Evolutionary conservation across 768 basidiomycete genomes (phyloP), one percentile per base, ranked within the genome.

Genomic region (Suillus bovinus): DNA sequence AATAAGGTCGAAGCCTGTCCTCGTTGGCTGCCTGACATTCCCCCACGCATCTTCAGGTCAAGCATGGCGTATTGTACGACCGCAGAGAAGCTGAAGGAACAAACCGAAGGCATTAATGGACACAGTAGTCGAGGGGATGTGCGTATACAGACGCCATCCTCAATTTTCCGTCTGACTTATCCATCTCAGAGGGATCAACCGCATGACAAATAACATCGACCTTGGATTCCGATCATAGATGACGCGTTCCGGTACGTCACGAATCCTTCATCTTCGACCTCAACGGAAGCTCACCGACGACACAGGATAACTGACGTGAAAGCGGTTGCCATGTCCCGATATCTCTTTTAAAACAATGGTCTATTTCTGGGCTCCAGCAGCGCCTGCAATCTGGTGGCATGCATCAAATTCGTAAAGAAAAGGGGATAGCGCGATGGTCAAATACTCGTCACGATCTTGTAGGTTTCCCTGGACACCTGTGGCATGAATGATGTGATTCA

Each of bases 351-450:
- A 56, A 80, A 92, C 60, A 96, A 99, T 66, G 97, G 97, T 0
- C 79, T 99, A 31, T 99, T 96, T 77, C 80, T 99, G 33, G 97
- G 97, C 16, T 98, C 96, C 0, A 96, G 94, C 63, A 96, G 93
- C 69, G 96, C 97, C 0, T 96, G 94, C 72, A 99, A 99, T 71
- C 81, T 99, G 42, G 85, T 97, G n/a, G 92, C 96, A 2, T 94
- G 92, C 67, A 83, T 97, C 52, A 89, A 90, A 68, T 79, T 96
- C 17, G 87, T 84, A 3, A 87, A 86, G 67, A 84, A 84, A 70
- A 81, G 86, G 80, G 83, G 84, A 14, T 90, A 87, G 87, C 78
- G 78, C 31, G 81, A 82, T 6, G 88, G 91, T 5, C 83, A 90
- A 70, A 84, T 80, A 9, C 76, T 98, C 27, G 93, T 94, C 29